These are phyloP conservation scores for Puya raimondii DNA, from an alignment of 176 grass and related monocot genomes.

Conservation along the genomic window DNA sequence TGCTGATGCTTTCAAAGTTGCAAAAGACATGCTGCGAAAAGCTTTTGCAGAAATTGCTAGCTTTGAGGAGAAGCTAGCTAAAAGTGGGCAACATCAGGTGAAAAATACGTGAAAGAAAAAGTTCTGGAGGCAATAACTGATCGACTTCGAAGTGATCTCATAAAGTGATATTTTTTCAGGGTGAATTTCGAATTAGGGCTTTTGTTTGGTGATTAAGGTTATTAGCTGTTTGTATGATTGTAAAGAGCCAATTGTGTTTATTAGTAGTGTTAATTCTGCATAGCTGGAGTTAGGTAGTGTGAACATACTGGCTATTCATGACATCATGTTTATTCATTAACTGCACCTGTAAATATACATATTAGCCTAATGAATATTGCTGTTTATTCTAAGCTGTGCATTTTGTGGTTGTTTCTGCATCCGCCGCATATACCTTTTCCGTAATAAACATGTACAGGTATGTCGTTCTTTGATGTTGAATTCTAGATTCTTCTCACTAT, in stretches of 20 bases:
- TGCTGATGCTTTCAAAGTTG: slow-evolving; percentile 47
- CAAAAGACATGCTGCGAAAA: slow-evolving; percentile 45
- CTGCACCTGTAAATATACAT: neutral
- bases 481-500: too few species aligned
- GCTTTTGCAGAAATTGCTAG: slow-evolving; percentile 59
- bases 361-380: neutral
- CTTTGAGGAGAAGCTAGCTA: slow-evolving; percentile 42
- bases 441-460: neutral
- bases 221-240: neutral
- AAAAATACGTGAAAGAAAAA: slow-evolving; percentile 16
- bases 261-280: neutral
- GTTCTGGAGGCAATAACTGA: neutral
- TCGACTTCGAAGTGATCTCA: slow-evolving; percentile 1
- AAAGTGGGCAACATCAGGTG: slow-evolving; percentile 5
- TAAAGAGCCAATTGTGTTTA: neutral
- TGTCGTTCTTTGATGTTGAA: neutral
- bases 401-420: neutral
- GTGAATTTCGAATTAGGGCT: neutral
- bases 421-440: neutral
- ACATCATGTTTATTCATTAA: neutral
- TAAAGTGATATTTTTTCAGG: neutral
- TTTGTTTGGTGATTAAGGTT: neutral
- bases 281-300: neutral
- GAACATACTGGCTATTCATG: neutral
- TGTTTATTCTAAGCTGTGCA: neutral